Conservation (phyloP, 1,139 yeast genomes). For the Diutina rugosa region DNA sequence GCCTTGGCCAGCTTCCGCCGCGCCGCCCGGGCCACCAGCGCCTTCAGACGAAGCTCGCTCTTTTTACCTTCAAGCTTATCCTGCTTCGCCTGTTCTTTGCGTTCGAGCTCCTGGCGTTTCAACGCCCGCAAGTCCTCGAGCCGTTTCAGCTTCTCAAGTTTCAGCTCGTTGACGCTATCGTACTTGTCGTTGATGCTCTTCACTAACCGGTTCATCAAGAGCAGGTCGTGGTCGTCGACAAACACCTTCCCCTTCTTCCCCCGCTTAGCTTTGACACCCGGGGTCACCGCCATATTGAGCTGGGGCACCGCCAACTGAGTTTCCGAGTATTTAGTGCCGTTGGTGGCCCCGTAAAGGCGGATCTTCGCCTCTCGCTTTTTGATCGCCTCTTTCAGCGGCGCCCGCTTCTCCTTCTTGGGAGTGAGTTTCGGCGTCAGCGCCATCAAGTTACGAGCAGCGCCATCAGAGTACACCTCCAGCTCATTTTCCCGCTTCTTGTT, state of each 20-base stretch:
- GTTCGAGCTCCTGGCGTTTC: conserved; percentile 75
- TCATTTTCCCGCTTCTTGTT: conserved; percentile 45
- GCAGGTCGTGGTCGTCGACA: conserved; percentile 57
- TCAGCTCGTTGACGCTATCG: conserved; percentile 78
- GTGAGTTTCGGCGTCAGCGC: conserved; percentile 51
- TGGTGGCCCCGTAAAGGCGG: conserved; percentile 59
- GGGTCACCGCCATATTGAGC: conserved; percentile 70
- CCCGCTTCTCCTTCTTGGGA: conserved; percentile 42
- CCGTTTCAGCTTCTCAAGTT: conserved; percentile 78
- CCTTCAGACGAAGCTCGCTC: conserved; percentile 59
- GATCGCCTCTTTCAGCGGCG: conserved; percentile 37
- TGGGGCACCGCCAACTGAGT: conserved; percentile 68
- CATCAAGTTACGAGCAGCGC: conserved; percentile 52
- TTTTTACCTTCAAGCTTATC: conserved; percentile 67
- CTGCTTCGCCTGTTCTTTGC: conserved; percentile 61
- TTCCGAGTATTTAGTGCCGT: conserved; percentile 57
- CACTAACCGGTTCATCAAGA: conserved; percentile 55
- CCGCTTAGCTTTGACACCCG: conserved; percentile 63
- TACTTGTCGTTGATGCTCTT: conserved; percentile 71
- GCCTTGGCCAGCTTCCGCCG: conserved; percentile 62
- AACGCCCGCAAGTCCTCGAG: conserved; percentile 82
- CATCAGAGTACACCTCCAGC: conserved; percentile 54
- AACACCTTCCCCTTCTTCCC: conserved; percentile 94
- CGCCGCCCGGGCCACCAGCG: conserved; percentile 50
- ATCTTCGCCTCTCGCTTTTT: conserved; percentile 55